A percentile compares a stretch with the other conserved stretches of the same genome.
These are phyloP conservation scores for Mycena chlorophos DNA, from an alignment of 768 basidiomycete species.

Conservation along the genomic window DNA sequence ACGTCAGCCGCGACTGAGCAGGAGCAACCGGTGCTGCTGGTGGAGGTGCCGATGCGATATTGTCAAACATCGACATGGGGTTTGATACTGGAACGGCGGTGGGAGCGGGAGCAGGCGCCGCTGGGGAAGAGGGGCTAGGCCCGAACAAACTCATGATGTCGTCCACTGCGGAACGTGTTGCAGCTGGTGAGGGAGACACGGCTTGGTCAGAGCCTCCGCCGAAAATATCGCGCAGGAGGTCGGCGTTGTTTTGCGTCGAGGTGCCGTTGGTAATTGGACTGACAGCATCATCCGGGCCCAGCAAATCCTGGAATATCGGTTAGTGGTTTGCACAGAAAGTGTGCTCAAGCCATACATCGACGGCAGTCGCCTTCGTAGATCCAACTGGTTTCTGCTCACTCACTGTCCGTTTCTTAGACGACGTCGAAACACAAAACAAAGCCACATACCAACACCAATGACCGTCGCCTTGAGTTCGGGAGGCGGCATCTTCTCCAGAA, in stretches of 20 bases:
- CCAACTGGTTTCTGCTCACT: conserved; percentile 97
- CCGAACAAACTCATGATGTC: conserved; percentile 93
- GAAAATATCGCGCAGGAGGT: conserved; percentile 92
- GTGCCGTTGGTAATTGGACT: conserved; percentile 42
- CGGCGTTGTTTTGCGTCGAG: conserved; percentile 66
- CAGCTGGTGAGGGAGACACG: conserved; percentile 44
- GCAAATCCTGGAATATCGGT: conserved; percentile 57
- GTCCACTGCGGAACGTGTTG: conserved; percentile 68
- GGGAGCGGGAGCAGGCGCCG: conserved; percentile 35
- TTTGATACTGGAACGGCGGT: conserved; percentile 32
- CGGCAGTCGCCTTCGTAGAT: conserved; percentile 67
- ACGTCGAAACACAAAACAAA: neutral
- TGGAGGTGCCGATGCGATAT: conserved; percentile 33
- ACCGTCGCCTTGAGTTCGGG: conserved; percentile 98
- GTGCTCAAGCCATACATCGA: conserved; percentile 59
- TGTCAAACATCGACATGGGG: conserved; percentile 38
- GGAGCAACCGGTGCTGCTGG: conserved; percentile 38
- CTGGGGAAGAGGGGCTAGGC: conserved; percentile 44
- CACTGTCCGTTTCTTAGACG: conserved; percentile 47
- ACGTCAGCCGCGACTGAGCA: conserved; percentile 53
- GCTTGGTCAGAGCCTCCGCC: conserved; percentile 47
- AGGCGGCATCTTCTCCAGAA: conserved; percentile 97
- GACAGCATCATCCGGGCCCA: conserved; percentile 69
- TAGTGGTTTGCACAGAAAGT: neutral
- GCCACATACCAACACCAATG: conserved; percentile 76